These are phyloP conservation scores for Pythium phragmiticola DNA, from an alignment of 352 stramenopile species.

Conservation along the genomic window DNA sequence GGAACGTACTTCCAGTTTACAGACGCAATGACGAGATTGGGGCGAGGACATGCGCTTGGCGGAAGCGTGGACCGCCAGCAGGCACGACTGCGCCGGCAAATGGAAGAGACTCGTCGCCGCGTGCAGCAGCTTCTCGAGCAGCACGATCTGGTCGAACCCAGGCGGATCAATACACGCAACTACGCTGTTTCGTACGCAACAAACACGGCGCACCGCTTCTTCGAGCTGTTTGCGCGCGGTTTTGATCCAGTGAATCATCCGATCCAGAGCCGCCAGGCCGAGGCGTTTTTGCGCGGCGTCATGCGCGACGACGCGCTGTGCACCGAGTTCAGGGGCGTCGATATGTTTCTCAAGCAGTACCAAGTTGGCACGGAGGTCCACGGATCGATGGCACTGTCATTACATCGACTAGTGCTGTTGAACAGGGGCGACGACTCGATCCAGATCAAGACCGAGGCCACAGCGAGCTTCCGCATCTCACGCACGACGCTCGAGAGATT, in stretches of 20 bases:
- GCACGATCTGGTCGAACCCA: constrained; percentile 38
- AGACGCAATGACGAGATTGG: background rate
- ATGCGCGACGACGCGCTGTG: constrained; percentile 49
- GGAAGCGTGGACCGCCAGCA: too few relatives aligned
- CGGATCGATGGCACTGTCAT: constrained; percentile 29
- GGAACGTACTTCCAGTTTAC: constrained; percentile 26
- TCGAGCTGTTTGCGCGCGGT: constrained; percentile 42
- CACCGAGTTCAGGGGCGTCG: constrained; percentile 53
- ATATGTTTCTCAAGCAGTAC: constrained; percentile 52
- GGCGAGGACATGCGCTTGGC: too few relatives aligned
- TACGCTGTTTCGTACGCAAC: constrained; percentile 39
- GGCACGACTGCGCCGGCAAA: constrained; percentile 8
- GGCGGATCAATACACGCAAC: constrained; percentile 29
- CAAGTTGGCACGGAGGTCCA: constrained; percentile 36
- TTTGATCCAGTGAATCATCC: constrained; percentile 30
- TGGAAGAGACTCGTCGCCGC: constrained; percentile 33
- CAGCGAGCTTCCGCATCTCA: constrained; percentile 41
- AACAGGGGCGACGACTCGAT: constrained; percentile 26
- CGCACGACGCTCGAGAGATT: constrained; percentile 43
- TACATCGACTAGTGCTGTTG: constrained; percentile 36
- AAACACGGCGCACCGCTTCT: constrained; percentile 38
- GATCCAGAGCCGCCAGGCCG: constrained; percentile 22
- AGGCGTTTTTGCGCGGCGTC: constrained; percentile 37
- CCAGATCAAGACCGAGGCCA: constrained; percentile 41
- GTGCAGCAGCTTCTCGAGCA: constrained; percentile 37